Percentiles rank a stretch among this genome's conserved stretches.
Conservation (phyloP, 345 rosid species). For the Murraya koenigii region DNA sequence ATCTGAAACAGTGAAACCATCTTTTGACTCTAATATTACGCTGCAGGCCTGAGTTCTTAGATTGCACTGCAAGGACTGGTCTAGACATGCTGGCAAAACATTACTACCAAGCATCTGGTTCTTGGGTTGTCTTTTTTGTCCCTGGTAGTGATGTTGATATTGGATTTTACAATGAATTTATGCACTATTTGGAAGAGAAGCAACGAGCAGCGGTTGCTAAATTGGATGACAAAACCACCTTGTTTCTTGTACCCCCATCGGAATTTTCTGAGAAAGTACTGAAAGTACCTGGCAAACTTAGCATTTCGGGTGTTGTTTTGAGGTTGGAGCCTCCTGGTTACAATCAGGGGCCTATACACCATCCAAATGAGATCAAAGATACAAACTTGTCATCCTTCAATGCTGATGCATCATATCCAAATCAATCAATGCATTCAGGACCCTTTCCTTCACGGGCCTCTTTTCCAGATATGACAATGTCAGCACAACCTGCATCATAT, state of each 20-base stretch:
- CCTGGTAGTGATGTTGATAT: conserved; percentile 90
- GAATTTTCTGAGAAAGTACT: conserved; percentile 90
- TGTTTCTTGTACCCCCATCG: conserved; percentile 96
- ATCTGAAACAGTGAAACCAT: neutral
- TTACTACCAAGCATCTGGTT: conserved; percentile 87
- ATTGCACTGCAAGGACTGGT: conserved; percentile 96
- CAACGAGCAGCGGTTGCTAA: conserved; percentile 96
- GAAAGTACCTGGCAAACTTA: conserved; percentile 87
- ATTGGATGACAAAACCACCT: conserved; percentile 80
- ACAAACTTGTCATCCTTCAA: conserved; percentile 27
- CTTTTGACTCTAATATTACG: conserved; percentile 7
- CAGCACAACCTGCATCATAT: conserved; percentile 32
- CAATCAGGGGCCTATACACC: conserved; percentile 38
- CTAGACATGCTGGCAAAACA: conserved; percentile 94
- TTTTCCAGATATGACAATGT: conserved; percentile 29
- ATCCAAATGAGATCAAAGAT: conserved; percentile 46
- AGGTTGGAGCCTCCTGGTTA: conserved; percentile 59
- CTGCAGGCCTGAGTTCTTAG: conserved; percentile 87
- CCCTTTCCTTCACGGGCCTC: conserved; percentile 28
- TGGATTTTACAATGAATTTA: conserved; percentile 76
- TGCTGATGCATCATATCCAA: conserved; percentile 44
- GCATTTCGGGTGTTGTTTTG: conserved; percentile 90
- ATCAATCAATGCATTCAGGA: conserved; percentile 29
- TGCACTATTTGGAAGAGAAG: conserved; percentile 92
- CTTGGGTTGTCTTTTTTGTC: conserved; percentile 94